Percentiles rank a stretch among this genome's conserved stretches.
Evolutionary conservation across 371 early-diverging fungal species (phyloP).

Genomic region (Mucor plumbeus): DNA sequence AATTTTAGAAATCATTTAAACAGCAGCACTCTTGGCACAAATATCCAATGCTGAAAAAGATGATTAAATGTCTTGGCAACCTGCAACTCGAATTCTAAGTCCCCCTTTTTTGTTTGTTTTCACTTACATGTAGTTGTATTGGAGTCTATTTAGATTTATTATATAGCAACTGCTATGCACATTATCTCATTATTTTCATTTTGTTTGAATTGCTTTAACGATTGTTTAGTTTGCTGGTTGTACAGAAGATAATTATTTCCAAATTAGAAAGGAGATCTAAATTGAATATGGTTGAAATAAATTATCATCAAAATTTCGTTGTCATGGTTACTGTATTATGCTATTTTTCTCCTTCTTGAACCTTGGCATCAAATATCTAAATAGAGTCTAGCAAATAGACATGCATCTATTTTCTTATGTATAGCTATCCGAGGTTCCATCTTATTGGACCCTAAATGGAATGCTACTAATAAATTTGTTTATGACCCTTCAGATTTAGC

Average conservation of each 20-base stretch:
- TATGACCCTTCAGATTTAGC: slow-evolving; percentile 1
- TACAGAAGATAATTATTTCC: not conserved
- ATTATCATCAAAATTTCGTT: not conserved
- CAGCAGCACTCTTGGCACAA: slow-evolving; percentile 5
- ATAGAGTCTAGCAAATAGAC: slow-evolving; percentile 4
- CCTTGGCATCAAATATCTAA: slow-evolving; percentile 3
- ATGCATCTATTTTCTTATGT: slow-evolving; percentile 1
- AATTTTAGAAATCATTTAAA: slow-evolving; percentile 2
- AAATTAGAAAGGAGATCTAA: not conserved
- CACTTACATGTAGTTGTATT: not conserved
- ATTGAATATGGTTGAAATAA: not conserved
- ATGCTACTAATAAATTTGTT: not conserved
- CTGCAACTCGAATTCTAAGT: not conserved
- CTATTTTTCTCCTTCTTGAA: not conserved
- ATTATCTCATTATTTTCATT: not conserved
- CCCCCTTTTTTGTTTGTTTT: not conserved
- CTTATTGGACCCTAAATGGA: not conserved
- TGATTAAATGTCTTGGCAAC: slow-evolving; percentile 8
- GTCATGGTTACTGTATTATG: not conserved
- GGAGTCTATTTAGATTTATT: not conserved
- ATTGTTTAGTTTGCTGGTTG: not conserved
- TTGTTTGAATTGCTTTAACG: not conserved
- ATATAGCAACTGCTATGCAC: not conserved
- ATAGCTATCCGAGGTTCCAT: not conserved
- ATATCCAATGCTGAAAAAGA: slow-evolving; percentile 3